Conservation (phyloP, 805 yeast genomes). For the Starmerella potacharoeniae region DNA sequence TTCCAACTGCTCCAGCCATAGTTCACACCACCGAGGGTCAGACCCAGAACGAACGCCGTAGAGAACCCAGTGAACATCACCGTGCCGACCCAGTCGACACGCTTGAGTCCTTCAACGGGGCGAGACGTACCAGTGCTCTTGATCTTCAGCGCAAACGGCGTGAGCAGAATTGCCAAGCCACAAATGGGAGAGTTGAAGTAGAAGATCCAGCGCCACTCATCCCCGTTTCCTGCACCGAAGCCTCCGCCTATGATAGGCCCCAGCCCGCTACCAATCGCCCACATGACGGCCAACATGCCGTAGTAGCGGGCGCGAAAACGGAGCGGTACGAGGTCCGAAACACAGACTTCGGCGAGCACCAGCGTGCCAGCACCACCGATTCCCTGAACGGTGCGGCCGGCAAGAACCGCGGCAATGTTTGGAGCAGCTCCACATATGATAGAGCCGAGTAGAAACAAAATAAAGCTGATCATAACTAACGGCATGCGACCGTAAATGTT, state of each 20-base stretch:
- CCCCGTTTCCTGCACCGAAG: constrained; percentile 39
- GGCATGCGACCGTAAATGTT: constrained; percentile 33
- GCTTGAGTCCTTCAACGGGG: constrained; percentile 30
- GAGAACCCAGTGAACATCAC: constrained; percentile 34
- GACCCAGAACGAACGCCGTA: constrained; percentile 37
- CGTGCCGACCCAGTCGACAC: constrained; percentile 42
- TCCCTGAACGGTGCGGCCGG: constrained; percentile 59
- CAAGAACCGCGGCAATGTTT: constrained; percentile 49
- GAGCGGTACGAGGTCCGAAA: constrained; percentile 43
- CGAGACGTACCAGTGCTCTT: constrained; percentile 29
- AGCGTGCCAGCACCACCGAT: constrained; percentile 61
- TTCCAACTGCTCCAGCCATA: constrained; percentile 45
- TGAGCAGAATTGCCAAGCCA: constrained; percentile 36
- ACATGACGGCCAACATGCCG: constrained; percentile 24
- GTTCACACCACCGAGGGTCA: constrained; percentile 44
- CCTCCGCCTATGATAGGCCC: constrained; percentile 66
- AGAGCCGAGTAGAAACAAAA: constrained; percentile 51
- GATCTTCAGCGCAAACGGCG: constrained; percentile 33
- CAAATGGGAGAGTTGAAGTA: constrained; percentile 59
- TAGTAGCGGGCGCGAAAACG: constrained; percentile 25
- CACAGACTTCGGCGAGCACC: constrained; percentile 42
- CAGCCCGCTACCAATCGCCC: constrained; percentile 25
- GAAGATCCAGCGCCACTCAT: constrained; percentile 65
- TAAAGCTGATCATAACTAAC: constrained; percentile 37
- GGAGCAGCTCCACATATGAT: constrained; percentile 43